Evolutionary conservation across 345 rosid species (phyloP), one percentile per base, ranked within the genome.

Genomic region (Eucalyptus fibrosa): DNA sequence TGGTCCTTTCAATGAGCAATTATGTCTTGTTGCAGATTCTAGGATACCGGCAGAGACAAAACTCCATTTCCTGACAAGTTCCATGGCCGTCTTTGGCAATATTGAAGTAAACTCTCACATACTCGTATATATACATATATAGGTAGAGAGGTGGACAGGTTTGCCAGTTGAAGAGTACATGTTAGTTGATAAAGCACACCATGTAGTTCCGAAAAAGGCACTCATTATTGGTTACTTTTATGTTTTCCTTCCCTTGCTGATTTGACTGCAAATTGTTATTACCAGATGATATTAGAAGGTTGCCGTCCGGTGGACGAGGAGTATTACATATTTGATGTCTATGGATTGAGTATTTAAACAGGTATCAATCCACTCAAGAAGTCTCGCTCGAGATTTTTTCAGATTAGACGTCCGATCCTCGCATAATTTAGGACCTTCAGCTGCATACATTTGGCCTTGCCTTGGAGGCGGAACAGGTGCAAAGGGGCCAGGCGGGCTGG

Each of bases 11-110:
- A 26, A 51, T 51, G 42, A 32, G 40, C 88, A 12, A 12, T 19
- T 86, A 50, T 50, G n/a, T 40, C 50, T 40, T 47, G 42, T 87
- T 90, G 51, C 96, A 95, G 97, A 89, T 93, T 83, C 90, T 95
- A 21, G 95, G 94, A 77, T 95, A 94, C 88, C 92, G 94, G 56
- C 93, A 88, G 92, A 94, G 90, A 92, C 91, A 67, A 89, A 86
- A 34, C 37, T 34, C 88, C 45, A 53, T n/a, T 51, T 87, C 90
- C 51, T 89, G 88, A 89, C 4, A 7, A 12, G 60, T 86, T 53
- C 40, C 62, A 8, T 37, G 87, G 42, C 15, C 45, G 5, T n/a
- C 65, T 51, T 34, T 18, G 14, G 56, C 37, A 86, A 59, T 45
- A 86, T 86, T 77, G 23, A 40, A 77, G 85, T 77, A 40, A 28